Base-by-base conservation (phyloP, 1,284 basidiomycete species). In the Phenoliferia sp. region DNA sequence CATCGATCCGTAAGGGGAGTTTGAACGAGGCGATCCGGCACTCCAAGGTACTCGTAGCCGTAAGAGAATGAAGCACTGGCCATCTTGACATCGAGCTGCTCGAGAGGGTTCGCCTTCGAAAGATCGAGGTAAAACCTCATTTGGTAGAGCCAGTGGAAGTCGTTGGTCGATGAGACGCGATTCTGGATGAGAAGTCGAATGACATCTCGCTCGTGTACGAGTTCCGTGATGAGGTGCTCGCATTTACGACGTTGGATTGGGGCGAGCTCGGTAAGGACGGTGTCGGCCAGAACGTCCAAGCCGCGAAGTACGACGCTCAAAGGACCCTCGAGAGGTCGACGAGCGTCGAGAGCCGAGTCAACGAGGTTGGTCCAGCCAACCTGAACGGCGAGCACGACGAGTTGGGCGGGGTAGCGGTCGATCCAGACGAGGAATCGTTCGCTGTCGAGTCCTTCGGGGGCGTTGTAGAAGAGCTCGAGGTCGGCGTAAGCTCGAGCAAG, bases 11-110 rank as follows among this genome's bases (percentile, higher is more conserved):
- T 99, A 59, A 99, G 84, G 0, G 96, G 97, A 9, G 96, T 99
- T 80, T 98, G 95, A 15, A 99, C 97, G 48, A 99, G 87, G 69
- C 93, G 88, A 79, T 99, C 96, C 0, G 93, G 89, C 19, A 98
- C 93, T 65, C 96, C 96, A 16, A 99, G 85, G 78, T 99, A 99
- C 79, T 99, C 96, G 90, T 92, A 99, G 22, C 97, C 97, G 77
- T 99, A 99, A 1, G 91, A 88, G 85, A 99, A 98, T 1, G 85
- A 84, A 2, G 95, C 94, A 79, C 97, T 90, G 22, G 96, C 95
- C 74, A 92, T 90, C 67, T 86, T 87, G 70, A 97, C 89, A 55
- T 73, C 67, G 29, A 81, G 77, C 32, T 92, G 83, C 32, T 94
- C 87, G 52, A 96, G 82, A 0, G 93, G 89, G 73, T 90, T 88